Percentiles rank a stretch among this genome's conserved stretches.
Conservation (phyloP, 345 rosid genomes). For the Erodium maritimum region DNA sequence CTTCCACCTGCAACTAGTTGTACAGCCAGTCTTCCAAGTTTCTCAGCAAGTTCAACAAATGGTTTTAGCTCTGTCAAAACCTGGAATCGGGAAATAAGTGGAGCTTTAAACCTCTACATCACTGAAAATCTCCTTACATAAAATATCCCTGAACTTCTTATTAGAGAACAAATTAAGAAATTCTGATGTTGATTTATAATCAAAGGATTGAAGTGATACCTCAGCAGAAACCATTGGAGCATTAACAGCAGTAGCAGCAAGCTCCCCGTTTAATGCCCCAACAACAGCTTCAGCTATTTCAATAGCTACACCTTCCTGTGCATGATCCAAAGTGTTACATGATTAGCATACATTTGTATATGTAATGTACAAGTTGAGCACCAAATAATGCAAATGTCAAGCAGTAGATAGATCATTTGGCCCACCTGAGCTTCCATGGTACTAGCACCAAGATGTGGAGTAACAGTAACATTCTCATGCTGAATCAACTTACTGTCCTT, state of each 20-base stretch:
- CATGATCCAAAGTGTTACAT: background rate
- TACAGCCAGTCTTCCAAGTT: constrained; percentile 69
- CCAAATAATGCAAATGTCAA: background rate
- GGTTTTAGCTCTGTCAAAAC: constrained; percentile 81
- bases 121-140: constrained; percentile 1
- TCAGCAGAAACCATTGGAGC: constrained; percentile 95
- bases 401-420: background rate
- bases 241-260: constrained; percentile 87
- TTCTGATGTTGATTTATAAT: background rate
- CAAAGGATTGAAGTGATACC: constrained; percentile 17
- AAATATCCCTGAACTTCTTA: no score
- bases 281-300: constrained; percentile 91
- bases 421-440: constrained; percentile 84
- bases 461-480: constrained; percentile 69
- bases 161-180: background rate
- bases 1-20: constrained; percentile 81
- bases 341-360: background rate
- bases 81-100: constrained; percentile 37
- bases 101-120: background rate
- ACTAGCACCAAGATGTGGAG: constrained; percentile 93
- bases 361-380: background rate
- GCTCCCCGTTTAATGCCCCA: constrained; percentile 83
- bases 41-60: constrained; percentile 59
- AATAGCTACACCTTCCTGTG: constrained; percentile 79
- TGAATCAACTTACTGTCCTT: constrained; percentile 61